phyloP scores from a whole-genome alignment of 768 basidiomycete genomes.

The Calvatia gigantea region DNA sequence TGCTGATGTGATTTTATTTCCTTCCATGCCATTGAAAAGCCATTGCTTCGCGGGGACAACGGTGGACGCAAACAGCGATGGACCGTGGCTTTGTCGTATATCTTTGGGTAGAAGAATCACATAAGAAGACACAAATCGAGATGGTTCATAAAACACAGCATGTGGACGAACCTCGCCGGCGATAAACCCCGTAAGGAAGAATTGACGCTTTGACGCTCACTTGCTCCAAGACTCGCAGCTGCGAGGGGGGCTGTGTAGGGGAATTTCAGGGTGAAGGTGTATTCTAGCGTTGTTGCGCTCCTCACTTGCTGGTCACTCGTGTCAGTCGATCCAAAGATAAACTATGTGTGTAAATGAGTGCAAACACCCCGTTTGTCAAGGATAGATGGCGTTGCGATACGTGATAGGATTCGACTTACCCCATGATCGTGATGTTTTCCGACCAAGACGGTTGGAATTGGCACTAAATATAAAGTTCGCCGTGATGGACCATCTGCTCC shows the following conservation, averaged over 20 bases:
- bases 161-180: neutral
- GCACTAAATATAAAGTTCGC: neutral
- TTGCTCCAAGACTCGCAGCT: neutral
- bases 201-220: neutral
- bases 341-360: neutral
- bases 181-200: neutral
- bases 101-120: neutral
- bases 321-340: conserved; percentile 4
- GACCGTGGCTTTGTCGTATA: no score
- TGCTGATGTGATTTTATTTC: conserved; percentile 4
- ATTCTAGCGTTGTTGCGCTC: neutral
- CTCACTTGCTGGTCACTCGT: neutral
- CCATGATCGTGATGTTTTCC: neutral
- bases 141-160: neutral
- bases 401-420: neutral
- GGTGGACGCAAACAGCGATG: neutral
- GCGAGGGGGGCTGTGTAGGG: neutral
- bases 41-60: neutral
- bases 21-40: neutral
- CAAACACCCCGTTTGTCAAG: neutral
- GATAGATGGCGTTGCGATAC: neutral
- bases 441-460: neutral
- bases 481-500: neutral
- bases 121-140: no score
- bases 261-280: neutral